These are phyloP conservation scores for Pholiota molesta DNA, from an alignment of 768 basidiomycete species.

Conservation along the genomic window DNA sequence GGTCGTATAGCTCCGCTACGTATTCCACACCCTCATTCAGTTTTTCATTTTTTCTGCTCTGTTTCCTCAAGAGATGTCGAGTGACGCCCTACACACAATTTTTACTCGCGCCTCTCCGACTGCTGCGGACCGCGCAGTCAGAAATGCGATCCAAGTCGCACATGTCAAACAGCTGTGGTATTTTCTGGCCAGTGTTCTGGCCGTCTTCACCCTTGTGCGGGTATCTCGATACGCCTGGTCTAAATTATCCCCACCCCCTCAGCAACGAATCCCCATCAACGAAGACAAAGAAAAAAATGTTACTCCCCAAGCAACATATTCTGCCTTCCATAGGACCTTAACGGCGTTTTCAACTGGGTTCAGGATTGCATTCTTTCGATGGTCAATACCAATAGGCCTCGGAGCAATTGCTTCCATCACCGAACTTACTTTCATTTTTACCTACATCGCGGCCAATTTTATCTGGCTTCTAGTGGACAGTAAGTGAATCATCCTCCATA, in stretches of 20 bases:
- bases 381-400: conserved; percentile 46
- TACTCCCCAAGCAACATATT: neutral
- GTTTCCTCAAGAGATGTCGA: conserved; percentile 1
- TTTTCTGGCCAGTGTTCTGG: conserved; percentile 39
- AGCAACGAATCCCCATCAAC: neutral
- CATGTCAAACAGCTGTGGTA: conserved; percentile 45
- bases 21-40: neutral
- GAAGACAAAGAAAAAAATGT: conserved; percentile 26
- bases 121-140: conserved; percentile 35
- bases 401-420: conserved; percentile 36
- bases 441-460: conserved; percentile 49
- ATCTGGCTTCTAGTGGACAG: conserved; percentile 47
- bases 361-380: conserved; percentile 52
- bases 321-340: conserved; percentile 30
- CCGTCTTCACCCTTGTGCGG: conserved; percentile 37
- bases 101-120: conserved; percentile 17
- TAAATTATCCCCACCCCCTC: conserved; percentile 1
- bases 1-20: neutral
- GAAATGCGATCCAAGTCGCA: conserved; percentile 36
- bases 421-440: conserved; percentile 48
- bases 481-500: conserved; percentile 27
- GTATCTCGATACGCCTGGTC: conserved; percentile 22
- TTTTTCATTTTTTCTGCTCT: neutral
- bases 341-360: conserved; percentile 44
- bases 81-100: conserved; percentile 1